Evolutionary conservation across 768 basidiomycete species (phyloP), one percentile per base, ranked within the genome.

Genomic region (Favolaschia claudopus): DNA sequence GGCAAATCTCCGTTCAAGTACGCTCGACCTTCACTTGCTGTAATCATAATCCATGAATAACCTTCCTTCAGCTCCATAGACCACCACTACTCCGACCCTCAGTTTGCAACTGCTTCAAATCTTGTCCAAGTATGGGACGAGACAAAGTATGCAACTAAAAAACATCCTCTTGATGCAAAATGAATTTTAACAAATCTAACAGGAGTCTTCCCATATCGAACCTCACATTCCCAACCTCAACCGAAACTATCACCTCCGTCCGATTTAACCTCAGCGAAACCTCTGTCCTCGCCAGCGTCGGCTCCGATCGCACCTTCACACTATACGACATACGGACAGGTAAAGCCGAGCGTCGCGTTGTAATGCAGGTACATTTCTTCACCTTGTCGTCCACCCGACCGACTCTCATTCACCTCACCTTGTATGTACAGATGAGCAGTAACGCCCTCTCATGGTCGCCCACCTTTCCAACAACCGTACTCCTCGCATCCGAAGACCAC

Each of bases 61-160:
- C 19, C 14, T 20, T 42, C 53, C 33, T 31, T 7, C 67, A 96
- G 95, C 69, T 90, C 91, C 39, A 92, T 99, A 74, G 95, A 98
- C 67, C 97, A 98, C 70, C 97, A 99, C 71, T 85, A 90, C 42
- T 85, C 86, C 32, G 92, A 96, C 56, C 80, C 89, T n/a, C 74
- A 95, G 5, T 99, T 99, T 66, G 96, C 95, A 1, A 96, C 96
- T 0, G 95, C 95, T 2, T 96, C 95, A 0, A 93, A 90, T 66
- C 83, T 85, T 44, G 95, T 99, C 7, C 96, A 99, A 72, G 83
- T 99, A 64, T 99, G 97, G 97, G 97, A 99, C 66, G 95, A 98
- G 74, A 96, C 90, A 33, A 94, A 94, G 92, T 94, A 53, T n/a
- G 87, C 68, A 2, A 44, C 14, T 31, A 39, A 27, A 29, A 31